phyloP scores from a whole-genome alignment of 768 basidiomycete species.

The Tylopilus vinaceipallidus region DNA sequence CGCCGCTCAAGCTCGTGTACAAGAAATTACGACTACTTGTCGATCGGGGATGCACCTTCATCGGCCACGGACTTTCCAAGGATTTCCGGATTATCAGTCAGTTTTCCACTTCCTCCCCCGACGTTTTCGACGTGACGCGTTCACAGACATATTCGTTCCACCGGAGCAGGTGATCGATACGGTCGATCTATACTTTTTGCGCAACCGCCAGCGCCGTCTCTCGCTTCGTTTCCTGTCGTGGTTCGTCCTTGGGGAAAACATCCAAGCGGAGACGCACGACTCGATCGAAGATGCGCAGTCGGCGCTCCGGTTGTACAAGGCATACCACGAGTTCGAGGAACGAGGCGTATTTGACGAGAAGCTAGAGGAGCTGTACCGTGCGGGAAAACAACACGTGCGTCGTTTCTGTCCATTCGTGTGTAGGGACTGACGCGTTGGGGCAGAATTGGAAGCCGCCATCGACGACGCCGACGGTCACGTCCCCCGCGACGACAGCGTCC shows the following conservation, averaged over 20 bases:
- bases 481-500: neutral
- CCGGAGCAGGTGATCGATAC: slow-evolving; percentile 96
- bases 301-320: slow-evolving; percentile 81
- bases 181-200: slow-evolving; percentile 91
- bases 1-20: slow-evolving; percentile 96
- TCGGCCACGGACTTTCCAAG: slow-evolving; percentile 95
- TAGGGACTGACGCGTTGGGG: neutral
- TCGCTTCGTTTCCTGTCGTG: slow-evolving; percentile 92
- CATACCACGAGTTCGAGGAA: slow-evolving; percentile 73
- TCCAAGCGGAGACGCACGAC: slow-evolving; percentile 93
- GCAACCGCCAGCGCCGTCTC: slow-evolving; percentile 77
- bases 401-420: neutral
- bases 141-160: slow-evolving; percentile 89
- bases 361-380: slow-evolving; percentile 80
- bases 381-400: slow-evolving; percentile 72
- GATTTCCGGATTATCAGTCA: slow-evolving; percentile 98
- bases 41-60: slow-evolving; percentile 93
- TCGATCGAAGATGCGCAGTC: slow-evolving; percentile 97
- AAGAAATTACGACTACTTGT: slow-evolving; percentile 94
- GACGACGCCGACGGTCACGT: slow-evolving; percentile 1
- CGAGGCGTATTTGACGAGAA: slow-evolving; percentile 80
- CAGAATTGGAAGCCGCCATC: slow-evolving; percentile 61
- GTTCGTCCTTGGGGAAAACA: slow-evolving; percentile 89
- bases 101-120: slow-evolving; percentile 27
- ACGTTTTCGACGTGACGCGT: neutral